phyloP scores from a whole-genome alignment of 805 yeast genomes.

The Myxozyma sirexii region DNA sequence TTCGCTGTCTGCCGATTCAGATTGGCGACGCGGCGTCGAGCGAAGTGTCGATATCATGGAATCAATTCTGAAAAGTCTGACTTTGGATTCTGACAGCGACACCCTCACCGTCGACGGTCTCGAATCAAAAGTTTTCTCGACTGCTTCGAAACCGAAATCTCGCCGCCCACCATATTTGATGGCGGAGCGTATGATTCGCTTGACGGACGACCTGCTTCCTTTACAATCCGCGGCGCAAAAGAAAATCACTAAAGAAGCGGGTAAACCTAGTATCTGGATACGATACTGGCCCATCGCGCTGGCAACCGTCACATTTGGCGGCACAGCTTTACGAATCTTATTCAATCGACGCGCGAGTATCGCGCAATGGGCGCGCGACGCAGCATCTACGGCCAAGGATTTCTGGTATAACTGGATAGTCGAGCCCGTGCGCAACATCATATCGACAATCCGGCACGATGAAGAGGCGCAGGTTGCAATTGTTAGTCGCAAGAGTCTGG shows the following conservation, averaged over 20 bases:
- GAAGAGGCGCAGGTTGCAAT: conserved; percentile 71
- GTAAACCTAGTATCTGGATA: conserved; percentile 48
- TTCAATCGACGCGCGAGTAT: conserved; percentile 55
- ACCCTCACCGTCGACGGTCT: not conserved
- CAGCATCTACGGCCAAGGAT: conserved; percentile 49
- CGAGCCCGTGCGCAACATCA: conserved; percentile 69
- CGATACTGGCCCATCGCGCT: conserved; percentile 70
- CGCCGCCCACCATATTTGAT: conserved; percentile 18
- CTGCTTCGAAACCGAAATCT: not conserved
- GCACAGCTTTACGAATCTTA: conserved; percentile 49
- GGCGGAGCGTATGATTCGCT: conserved; percentile 29
- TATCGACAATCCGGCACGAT: conserved; percentile 83
- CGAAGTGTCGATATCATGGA: conserved; percentile 27
- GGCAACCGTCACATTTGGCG: conserved; percentile 52
- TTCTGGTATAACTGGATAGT: conserved; percentile 83
- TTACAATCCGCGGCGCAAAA: conserved; percentile 14
- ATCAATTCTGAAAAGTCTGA: conserved; percentile 13
- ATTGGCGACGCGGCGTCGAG: conserved; percentile 34
- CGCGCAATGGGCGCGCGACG: conserved; percentile 57
- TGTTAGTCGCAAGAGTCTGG: conserved; percentile 74
- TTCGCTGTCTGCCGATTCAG: conserved; percentile 9
- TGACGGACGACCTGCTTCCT: conserved; percentile 30
- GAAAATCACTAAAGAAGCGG: conserved; percentile 20
- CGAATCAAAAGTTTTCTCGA: conserved; percentile 16
- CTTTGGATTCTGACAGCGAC: not conserved